Conservation (phyloP, 2,329 filamentous ascomycete species). For the Cercospora zeina region DNA sequence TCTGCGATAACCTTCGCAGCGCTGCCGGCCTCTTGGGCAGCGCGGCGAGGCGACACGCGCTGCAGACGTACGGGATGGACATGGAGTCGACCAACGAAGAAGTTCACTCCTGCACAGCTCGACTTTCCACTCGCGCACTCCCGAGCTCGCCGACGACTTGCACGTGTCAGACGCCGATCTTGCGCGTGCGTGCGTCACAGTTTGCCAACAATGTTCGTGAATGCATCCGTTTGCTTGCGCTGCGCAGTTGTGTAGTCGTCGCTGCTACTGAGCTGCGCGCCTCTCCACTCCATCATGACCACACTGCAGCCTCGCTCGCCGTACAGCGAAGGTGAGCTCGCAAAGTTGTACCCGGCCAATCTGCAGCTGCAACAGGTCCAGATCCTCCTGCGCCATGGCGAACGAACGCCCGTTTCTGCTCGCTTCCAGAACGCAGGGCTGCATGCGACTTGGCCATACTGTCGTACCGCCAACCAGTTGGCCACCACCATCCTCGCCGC, state of each 20-base stretch:
- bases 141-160: slow-evolving; percentile 3
- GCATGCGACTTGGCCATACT: slow-evolving; percentile 79
- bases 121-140: not conserved
- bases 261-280: slow-evolving; percentile 1
- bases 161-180: slow-evolving; percentile 3
- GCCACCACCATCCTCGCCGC: slow-evolving; percentile 60
- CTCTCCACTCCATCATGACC: slow-evolving; percentile 61
- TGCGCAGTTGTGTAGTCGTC: not conserved
- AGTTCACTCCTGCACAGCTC: not conserved
- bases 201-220: not conserved
- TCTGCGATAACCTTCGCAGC: slow-evolving; percentile 1
- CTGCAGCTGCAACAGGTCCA: slow-evolving; percentile 88
- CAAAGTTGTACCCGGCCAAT: slow-evolving; percentile 73
- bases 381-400: slow-evolving; percentile 58
- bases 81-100: slow-evolving; percentile 1
- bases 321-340: slow-evolving; percentile 79
- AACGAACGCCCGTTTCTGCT: slow-evolving; percentile 81
- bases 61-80: slow-evolving; percentile 18
- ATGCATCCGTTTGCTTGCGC: not conserved
- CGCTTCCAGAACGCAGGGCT: slow-evolving; percentile 70
- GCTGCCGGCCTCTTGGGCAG: not conserved
- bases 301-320: slow-evolving; percentile 70
- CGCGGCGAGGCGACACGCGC: slow-evolving; percentile 11
- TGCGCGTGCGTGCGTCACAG: not conserved
- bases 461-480: slow-evolving; percentile 71